Evolutionary conservation across 306 rosid genomes (phyloP), one percentile per base, ranked within the genome.

Genomic region (Corylus heterophylla): DNA sequence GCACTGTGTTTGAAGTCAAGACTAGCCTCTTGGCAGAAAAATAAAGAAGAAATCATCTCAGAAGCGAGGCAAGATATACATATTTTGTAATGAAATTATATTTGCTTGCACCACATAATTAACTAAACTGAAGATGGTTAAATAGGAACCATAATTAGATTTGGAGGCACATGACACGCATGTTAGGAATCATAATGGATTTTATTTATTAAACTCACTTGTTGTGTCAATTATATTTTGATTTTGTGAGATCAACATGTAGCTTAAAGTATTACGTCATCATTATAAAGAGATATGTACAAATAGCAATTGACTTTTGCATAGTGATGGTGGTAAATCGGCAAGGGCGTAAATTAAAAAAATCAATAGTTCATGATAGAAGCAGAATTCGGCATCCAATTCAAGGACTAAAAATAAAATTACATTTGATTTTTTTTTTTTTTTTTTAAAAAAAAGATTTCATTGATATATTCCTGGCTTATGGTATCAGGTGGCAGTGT

Each of bases 401-500:
- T 25, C 25, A 11, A 59, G 25, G 31, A 10, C 35, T 27, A 22
- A 55, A 8, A 18, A 20, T 50, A 22, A n/a, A 2, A 6, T 55
- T 55, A 18, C 17, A 55, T 2, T 51, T 69, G 72, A 6, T 5
- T 42, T 42, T 42, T 42, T 22, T 22, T 22, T 22, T 22, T 22
- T 22, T 42, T 42, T 42, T 31, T 31, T 2, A 31, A 1, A 1
- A 1, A 0, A 42, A 42, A 42, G 7, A 14, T 16, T 12, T 52
- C 7, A 14, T 31, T 45, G 14, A 39, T 25, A 27, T 31, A 37
- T 55, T 20, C 17, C 4, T 72, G 51, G 31, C 62, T 66, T 63
- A 22, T 77, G 71, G 77, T 50, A 9, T 56, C 74, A 93, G 98
- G 83, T 80, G 87, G 85, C 84, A 68, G 73, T 74, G 88, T 82